phyloP scores from a whole-genome alignment of 148 eudicot genomes.

The Chenopodium suecicum region DNA sequence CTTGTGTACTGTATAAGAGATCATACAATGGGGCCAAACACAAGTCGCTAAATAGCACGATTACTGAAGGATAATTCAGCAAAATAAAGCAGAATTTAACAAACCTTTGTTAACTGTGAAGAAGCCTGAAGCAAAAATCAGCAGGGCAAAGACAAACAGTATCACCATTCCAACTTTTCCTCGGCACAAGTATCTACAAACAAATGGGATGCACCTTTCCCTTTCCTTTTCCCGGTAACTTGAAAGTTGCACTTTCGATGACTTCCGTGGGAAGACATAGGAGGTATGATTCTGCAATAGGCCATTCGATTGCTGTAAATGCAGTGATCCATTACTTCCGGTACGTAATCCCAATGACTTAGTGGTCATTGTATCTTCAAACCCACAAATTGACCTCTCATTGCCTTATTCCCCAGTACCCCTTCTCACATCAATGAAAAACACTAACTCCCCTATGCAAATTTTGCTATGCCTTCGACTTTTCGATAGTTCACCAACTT shows the following conservation, averaged over 20 bases:
- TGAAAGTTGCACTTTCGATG: constrained; percentile 55
- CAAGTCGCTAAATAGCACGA: background rate
- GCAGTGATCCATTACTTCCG: constrained; percentile 74
- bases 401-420: constrained; percentile 39
- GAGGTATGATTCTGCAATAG: constrained; percentile 48
- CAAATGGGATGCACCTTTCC: constrained; percentile 53
- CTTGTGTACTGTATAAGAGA: background rate
- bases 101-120: constrained; percentile 61
- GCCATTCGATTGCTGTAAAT: constrained; percentile 55
- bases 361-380: constrained; percentile 79
- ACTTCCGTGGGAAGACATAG: constrained; percentile 45
- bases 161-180: constrained; percentile 73
- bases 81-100: constrained; percentile 6
- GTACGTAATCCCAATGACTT: constrained; percentile 71
- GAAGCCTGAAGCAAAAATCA: constrained; percentile 61
- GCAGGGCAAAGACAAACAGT: constrained; percentile 52
- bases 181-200: constrained; percentile 51
- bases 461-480: constrained; percentile 5
- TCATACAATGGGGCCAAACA: background rate
- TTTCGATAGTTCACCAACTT: background rate
- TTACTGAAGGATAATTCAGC: background rate
- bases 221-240: constrained; percentile 83
- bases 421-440: constrained; percentile 19
- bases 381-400: constrained; percentile 49
- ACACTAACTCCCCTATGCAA: background rate